Evolutionary conservation across 1,284 basidiomycete species (phyloP).

Genomic region (Xerocomus amazonicus): DNA sequence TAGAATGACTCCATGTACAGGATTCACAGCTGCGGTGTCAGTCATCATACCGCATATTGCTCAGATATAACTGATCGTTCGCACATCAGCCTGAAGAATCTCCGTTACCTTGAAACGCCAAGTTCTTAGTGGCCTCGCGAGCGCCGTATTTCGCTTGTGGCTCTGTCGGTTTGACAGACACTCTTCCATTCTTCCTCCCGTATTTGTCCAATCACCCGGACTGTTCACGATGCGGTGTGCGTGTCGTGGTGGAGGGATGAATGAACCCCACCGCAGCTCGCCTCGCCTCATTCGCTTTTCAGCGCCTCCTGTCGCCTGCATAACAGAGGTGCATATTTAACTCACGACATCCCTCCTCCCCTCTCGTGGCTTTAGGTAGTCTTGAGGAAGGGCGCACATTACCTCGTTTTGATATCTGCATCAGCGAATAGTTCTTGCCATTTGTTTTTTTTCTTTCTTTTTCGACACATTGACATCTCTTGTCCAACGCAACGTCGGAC

Average conservation of each 20-base stretch:
- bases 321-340: slow-evolving; percentile 17
- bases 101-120: background rate
- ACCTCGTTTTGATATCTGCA: slow-evolving; percentile 9
- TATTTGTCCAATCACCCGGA: background rate
- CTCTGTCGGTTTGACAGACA: slow-evolving; percentile 4
- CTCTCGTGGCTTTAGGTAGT: slow-evolving; percentile 15
- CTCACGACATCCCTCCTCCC: background rate
- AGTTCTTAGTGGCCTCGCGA: slow-evolving; percentile 3
- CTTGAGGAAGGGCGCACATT: slow-evolving; percentile 1
- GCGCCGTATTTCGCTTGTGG: background rate
- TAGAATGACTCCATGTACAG: background rate
- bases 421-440: background rate
- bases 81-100: no score
- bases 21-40: background rate
- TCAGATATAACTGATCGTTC: no score
- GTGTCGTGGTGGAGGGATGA: slow-evolving; percentile 6
- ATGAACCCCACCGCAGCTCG: slow-evolving; percentile 17
- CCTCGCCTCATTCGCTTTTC: slow-evolving; percentile 12
- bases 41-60: background rate
- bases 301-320: slow-evolving; percentile 12
- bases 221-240: slow-evolving; percentile 16
- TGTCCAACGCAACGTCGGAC: background rate
- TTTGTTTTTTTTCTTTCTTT: background rate
- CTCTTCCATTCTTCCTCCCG: slow-evolving; percentile 22
- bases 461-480: background rate